Conservation (phyloP, 805 yeast genomes). For the Yueomyces sinensis region DNA sequence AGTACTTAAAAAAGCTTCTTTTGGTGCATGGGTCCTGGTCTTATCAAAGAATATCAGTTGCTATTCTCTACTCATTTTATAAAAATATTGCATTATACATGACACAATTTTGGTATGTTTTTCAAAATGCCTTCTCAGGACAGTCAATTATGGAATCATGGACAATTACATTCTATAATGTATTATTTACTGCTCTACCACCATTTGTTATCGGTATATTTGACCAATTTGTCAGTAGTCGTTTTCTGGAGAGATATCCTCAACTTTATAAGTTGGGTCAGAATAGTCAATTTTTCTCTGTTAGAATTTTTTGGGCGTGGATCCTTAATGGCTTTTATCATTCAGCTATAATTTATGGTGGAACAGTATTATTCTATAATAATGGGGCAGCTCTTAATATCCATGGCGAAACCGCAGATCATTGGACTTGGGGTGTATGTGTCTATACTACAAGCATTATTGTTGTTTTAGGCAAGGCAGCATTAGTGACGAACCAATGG, state of each 20-base stretch:
- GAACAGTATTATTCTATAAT: slow-evolving; percentile 53
- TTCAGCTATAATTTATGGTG: slow-evolving; percentile 70
- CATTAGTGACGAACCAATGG: slow-evolving; percentile 84
- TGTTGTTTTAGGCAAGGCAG: slow-evolving; percentile 92
- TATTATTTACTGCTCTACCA: slow-evolving; percentile 85
- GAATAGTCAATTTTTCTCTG: slow-evolving; percentile 76
- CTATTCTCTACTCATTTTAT: slow-evolving; percentile 88
- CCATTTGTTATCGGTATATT: slow-evolving; percentile 94
- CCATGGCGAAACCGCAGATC: slow-evolving; percentile 63
- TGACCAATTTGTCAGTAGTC: slow-evolving; percentile 89
- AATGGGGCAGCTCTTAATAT: slow-evolving; percentile 48
- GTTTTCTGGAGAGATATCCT: slow-evolving; percentile 83
- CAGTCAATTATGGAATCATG: slow-evolving; percentile 95
- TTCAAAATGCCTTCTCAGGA: slow-evolving; percentile 84
- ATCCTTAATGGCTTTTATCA: slow-evolving; percentile 90
- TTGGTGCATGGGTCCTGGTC: slow-evolving; percentile 98
- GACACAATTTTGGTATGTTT: slow-evolving; percentile 98
- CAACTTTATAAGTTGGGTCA: slow-evolving; percentile 88
- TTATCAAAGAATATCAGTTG: slow-evolving; percentile 84
- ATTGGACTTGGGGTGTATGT: slow-evolving; percentile 94
- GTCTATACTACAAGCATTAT: slow-evolving; percentile 75
- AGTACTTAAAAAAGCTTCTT: slow-evolving; percentile 65
- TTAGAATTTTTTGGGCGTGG: slow-evolving; percentile 95
- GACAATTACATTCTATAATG: slow-evolving; percentile 94
- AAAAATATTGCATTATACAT: slow-evolving; percentile 89